Conservation (phyloP, 352 stramenopile species). For the Peronospora belbahrii region DNA sequence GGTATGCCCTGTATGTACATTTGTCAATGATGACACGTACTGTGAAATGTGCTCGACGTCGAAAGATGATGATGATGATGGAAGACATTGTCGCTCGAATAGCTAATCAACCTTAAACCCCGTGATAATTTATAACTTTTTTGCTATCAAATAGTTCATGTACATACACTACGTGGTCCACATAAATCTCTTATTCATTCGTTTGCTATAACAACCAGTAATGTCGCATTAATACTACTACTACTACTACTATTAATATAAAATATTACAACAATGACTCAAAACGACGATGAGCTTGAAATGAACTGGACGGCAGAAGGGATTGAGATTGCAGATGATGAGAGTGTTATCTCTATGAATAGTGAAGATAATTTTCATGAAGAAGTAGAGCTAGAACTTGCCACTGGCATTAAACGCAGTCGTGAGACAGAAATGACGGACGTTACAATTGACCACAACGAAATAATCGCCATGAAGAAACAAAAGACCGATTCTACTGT, state of each 20-base stretch:
- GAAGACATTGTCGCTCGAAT: too few species aligned
- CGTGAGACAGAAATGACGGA: conserved; percentile 24
- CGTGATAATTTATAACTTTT: background rate
- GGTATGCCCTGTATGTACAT: conserved; percentile 69
- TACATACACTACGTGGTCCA: background rate
- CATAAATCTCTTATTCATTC: background rate
- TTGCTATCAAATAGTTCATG: background rate
- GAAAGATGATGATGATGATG: conserved; percentile 11
- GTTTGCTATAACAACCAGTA: too few species aligned
- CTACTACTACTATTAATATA: too few species aligned
- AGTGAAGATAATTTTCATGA: conserved; percentile 83
- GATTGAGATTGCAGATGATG: conserved; percentile 33
- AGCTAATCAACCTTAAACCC: too few species aligned
- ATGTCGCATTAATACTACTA: too few species aligned
- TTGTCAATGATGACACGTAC: conserved; percentile 60
- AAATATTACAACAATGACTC: conserved; percentile 4
- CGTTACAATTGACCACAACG: conserved; percentile 5
- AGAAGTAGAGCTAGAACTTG: conserved; percentile 53
- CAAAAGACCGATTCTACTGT: conserved; percentile 31
- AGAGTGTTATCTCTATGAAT: conserved; percentile 46
- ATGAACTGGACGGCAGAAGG: conserved; percentile 49
- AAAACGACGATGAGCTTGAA: conserved; percentile 59
- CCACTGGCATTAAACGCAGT: conserved; percentile 32
- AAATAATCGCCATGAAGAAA: conserved; percentile 33
- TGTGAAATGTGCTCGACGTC: conserved; percentile 68